A percentile compares a stretch with the other conserved stretches of the same genome.
Evolutionary conservation across 148 eudicot genomes (phyloP).

Genomic region (Cornus florida): DNA sequence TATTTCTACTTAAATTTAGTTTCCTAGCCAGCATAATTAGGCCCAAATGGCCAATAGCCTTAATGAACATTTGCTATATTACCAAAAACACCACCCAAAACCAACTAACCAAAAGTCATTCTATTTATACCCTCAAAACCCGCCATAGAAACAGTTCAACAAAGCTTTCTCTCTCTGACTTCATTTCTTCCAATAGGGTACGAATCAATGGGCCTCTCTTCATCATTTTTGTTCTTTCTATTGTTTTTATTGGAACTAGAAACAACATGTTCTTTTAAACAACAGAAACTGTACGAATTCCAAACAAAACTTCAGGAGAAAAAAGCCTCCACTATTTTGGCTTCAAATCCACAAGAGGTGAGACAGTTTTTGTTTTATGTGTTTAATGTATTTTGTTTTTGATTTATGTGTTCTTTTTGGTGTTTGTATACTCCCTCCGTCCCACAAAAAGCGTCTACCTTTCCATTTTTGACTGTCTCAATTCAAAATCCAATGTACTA

Average conservation of each 20-base stretch:
- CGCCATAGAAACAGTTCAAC: background rate
- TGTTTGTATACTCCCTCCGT: no score
- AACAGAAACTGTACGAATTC: constrained; percentile 23
- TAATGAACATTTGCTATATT: no score
- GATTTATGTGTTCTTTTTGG: no score
- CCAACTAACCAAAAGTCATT: background rate
- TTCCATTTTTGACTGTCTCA: no score
- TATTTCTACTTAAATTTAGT: no score
- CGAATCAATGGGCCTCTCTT: constrained; percentile 16
- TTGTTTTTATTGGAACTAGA: constrained; percentile 4
- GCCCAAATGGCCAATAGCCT: no score
- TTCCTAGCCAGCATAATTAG: no score
- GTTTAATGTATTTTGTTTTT: background rate
- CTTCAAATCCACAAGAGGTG: constrained; percentile 2
- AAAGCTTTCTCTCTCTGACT: background rate
- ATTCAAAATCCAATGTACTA: no score
- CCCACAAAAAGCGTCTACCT: no score
- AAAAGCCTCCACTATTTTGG: background rate
- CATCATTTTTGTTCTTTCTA: constrained; percentile 3
- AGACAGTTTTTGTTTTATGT: background rate
- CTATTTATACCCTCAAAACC: background rate
- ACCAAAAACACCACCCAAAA: background rate
- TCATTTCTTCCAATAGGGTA: background rate
- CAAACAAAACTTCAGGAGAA: constrained; percentile 18
- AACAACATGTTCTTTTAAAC: constrained; percentile 16